These are phyloP conservation scores for Francoa sonchifolia DNA, from an alignment of 441 rosid genomes.

Conservation along the genomic window DNA sequence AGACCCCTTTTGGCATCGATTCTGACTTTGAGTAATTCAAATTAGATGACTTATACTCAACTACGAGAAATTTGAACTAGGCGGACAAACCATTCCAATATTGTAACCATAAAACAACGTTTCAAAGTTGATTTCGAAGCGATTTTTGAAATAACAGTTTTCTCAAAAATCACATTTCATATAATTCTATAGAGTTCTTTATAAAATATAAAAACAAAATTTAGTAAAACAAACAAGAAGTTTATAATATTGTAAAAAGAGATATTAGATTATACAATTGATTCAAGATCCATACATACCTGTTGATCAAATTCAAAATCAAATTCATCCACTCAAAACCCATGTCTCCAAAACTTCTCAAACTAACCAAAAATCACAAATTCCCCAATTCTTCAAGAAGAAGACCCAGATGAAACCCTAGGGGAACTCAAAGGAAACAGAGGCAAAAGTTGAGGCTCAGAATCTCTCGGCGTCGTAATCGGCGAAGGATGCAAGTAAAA, in stretches of 20 bases:
- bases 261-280: slow-evolving; percentile 40
- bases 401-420: slow-evolving; percentile 41
- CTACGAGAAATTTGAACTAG: no score
- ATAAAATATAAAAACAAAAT: no score
- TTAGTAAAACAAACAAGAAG: no score
- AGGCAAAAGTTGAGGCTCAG: slow-evolving; percentile 74
- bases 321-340: slow-evolving; percentile 26
- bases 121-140: no score
- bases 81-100: no score
- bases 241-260: slow-evolving; percentile 9
- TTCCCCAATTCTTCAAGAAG: slow-evolving; percentile 25
- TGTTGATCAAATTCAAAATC: slow-evolving; percentile 2
- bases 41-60: no score
- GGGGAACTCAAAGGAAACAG: slow-evolving; percentile 83
- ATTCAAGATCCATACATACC: slow-evolving; percentile 23
- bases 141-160: no score
- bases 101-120: no score
- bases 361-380: slow-evolving; percentile 12
- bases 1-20: no score
- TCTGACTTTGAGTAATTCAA: no score
- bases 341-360: slow-evolving; percentile 15
- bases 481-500: slow-evolving; percentile 91
- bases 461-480: slow-evolving; percentile 66
- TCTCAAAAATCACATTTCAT: no score
- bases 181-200: no score